Percentiles rank a stretch among this genome's conserved stretches.
These are phyloP conservation scores for Scutellaria minor DNA, from an alignment of 257 asterid species.

Conservation along the genomic window DNA sequence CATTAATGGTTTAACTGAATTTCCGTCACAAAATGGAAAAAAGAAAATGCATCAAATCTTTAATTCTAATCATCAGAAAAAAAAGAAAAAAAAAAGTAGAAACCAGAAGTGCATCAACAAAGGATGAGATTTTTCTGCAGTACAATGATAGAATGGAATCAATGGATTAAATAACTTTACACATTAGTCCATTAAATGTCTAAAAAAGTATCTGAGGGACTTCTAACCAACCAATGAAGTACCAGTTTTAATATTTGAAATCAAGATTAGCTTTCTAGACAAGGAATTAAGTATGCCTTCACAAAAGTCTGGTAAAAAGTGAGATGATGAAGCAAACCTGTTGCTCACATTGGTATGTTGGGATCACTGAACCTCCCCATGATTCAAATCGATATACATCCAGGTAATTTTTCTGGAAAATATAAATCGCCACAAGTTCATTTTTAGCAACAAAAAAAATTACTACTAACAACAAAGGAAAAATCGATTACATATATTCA, in stretches of 20 bases:
- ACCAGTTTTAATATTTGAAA: constrained; percentile 6
- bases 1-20: not conserved
- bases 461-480: not conserved
- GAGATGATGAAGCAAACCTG: constrained; percentile 59
- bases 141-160: constrained; percentile 17
- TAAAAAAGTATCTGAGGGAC: constrained; percentile 22
- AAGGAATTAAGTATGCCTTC: constrained; percentile 27
- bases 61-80: not conserved
- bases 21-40: not conserved
- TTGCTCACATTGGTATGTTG: constrained; percentile 72
- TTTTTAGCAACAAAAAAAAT: constrained; percentile 18
- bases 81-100: constrained; percentile 1
- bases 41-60: not conserved
- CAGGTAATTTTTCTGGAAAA: constrained; percentile 88
- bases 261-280: not conserved
- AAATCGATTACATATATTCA: constrained; percentile 23
- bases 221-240: constrained; percentile 7
- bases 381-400: constrained; percentile 88
- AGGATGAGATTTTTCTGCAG: not conserved
- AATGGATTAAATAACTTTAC: not conserved
- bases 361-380: constrained; percentile 96
- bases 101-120: constrained; percentile 26
- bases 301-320: constrained; percentile 18
- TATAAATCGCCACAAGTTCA: constrained; percentile 32
- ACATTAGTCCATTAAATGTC: constrained; percentile 16